Base-by-base conservation (phyloP, 1,284 basidiomycete genomes). In the Chalciporus sp. region DNA sequence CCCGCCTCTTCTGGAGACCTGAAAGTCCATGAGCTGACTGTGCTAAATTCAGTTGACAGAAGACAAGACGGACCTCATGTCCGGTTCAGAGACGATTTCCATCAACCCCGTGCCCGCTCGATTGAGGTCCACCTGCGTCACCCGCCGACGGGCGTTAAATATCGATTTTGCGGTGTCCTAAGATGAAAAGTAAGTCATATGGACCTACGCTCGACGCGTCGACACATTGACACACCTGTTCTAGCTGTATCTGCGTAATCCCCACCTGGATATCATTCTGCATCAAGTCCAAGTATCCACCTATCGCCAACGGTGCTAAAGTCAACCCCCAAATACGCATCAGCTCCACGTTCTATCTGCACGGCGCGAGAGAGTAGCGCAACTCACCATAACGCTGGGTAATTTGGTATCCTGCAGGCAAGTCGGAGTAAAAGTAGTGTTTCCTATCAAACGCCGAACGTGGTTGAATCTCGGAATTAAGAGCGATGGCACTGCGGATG, bases 381-480 rank as follows among this genome's bases (percentile, higher is more conserved):
- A 23, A 65, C 83, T 52, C 52, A 90, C 89, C 80, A 71, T 98
- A 98, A 61, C 94, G 90, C 67, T 98, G 96, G 0, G 96, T 98
- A 59, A 98, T 96, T 74, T 99, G 97, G 72, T 95, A 99, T 0
- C 95, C 96, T 3, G 89, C 79, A 0, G 97, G 94, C 29, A 98
- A 81, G 72, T 99, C 96, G 1, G 93, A 84, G 69, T 99, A 99
- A 72, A 98, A 98, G 70, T 99, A 99, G 70, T 99, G 96, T 70
- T 99, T 99, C 61, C 96, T 80, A 72, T 99, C 96, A 61, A 98
- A 98, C 1, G 89, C 80, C 1, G 92, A 95, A n/a, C 80, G 78
- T 0, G 62, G 62, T 62, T 92, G 90, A 9, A 98, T 79, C 0
- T 81, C 61, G 42, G 91, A 87, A 33, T 86, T 75, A 29, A 99